phyloP scores from a whole-genome alignment of 2,329 filamentous ascomycete genomes.

The Microdochium bolleyi region DNA sequence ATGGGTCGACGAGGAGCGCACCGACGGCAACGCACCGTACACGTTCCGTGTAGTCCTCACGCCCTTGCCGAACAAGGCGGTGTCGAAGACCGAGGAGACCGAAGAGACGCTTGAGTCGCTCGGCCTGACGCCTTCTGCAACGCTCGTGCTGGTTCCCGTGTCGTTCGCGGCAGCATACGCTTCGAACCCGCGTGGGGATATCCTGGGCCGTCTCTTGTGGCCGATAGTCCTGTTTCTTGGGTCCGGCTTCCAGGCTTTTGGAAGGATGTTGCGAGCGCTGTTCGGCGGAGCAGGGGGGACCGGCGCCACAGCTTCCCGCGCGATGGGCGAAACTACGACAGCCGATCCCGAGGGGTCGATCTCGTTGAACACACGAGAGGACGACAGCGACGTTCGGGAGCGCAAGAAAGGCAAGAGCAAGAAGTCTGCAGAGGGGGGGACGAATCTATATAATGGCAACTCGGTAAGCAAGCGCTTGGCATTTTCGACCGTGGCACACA shows the following conservation, averaged over 20 bases:
- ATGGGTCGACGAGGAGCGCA: conserved; percentile 65
- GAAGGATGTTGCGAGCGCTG: not conserved
- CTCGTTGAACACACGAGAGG: not conserved
- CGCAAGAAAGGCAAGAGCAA: not conserved
- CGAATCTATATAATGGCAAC: not conserved
- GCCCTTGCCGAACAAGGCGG: conserved; percentile 65
- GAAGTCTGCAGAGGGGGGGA: not conserved
- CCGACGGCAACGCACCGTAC: conserved; percentile 57
- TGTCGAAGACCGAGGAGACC: conserved; percentile 67
- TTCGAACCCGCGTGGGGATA: conserved; percentile 7
- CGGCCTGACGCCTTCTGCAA: conserved; percentile 71
- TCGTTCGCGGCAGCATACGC: conserved; percentile 34
- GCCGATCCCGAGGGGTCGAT: not conserved
- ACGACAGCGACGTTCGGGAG: not conserved
- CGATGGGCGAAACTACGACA: not conserved
- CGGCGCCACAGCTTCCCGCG: not conserved
- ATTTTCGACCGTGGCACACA: not conserved
- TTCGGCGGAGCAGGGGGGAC: not conserved
- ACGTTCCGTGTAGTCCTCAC: conserved; percentile 78
- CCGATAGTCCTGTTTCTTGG: conserved; percentile 5
- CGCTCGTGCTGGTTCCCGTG: conserved; percentile 72
- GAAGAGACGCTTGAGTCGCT: conserved; percentile 58
- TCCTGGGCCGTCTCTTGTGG: conserved; percentile 18
- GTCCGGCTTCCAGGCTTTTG: conserved; percentile 14
- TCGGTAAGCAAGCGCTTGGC: conserved; percentile 7